Evolutionary conservation across 805 yeast species (phyloP).

Genomic region (Wickerhamomyces tratensis): DNA sequence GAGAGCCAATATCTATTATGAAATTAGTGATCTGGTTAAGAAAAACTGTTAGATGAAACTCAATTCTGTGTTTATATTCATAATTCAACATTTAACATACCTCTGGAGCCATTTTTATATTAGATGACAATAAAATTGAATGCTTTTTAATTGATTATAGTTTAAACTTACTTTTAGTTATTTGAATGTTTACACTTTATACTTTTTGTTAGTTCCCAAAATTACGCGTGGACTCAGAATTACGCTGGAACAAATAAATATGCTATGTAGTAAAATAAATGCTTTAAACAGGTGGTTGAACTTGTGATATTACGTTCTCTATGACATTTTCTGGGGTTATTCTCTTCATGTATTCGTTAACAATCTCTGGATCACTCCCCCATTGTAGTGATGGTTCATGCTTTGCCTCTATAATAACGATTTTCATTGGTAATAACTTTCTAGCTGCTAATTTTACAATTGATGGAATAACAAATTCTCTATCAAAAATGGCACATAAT

Average conservation of each 20-base stretch:
- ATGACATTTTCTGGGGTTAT: slow-evolving; percentile 40
- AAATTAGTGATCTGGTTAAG: slow-evolving; percentile 28
- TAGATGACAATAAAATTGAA: no score
- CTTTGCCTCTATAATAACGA: slow-evolving; percentile 27
- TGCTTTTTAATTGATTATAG: no score
- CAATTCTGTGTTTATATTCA: no score
- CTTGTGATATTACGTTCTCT: slow-evolving; percentile 39
- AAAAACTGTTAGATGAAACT: neutral
- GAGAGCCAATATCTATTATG: slow-evolving; percentile 38
- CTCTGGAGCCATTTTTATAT: no score
- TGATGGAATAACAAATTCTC: slow-evolving; percentile 40
- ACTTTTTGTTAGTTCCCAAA: neutral
- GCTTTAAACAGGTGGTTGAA: slow-evolving; percentile 38
- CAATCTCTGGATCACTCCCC: slow-evolving; percentile 41
- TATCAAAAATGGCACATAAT: slow-evolving; percentile 31
- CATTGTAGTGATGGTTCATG: slow-evolving; percentile 45
- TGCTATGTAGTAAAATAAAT: neutral
- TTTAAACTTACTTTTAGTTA: no score
- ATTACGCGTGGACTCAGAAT: neutral
- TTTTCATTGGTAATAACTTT: slow-evolving; percentile 37
- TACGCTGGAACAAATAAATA: neutral
- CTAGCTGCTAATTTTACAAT: slow-evolving; percentile 40
- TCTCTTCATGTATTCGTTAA: slow-evolving; percentile 28
- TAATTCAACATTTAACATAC: no score
- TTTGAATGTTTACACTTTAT: no score